Evolutionary conservation across 306 rosid genomes (phyloP).

Genomic region (Castanopsis chinensis): DNA sequence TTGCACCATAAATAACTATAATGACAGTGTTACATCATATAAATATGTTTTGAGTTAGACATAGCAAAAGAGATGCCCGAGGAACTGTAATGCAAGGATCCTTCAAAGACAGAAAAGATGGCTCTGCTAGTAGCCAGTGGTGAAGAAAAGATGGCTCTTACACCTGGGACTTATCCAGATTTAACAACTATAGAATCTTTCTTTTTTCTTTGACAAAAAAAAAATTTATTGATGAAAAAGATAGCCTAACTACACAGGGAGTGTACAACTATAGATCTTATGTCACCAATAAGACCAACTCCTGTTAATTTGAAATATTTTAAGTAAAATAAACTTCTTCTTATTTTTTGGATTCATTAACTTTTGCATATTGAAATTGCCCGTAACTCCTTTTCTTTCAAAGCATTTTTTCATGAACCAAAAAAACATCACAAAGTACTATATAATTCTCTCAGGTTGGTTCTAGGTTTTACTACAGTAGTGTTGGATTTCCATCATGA

Average conservation of each 20-base stretch:
- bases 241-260: too few species aligned
- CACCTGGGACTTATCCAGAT: too few species aligned
- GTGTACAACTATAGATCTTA: too few species aligned
- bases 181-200: too few species aligned
- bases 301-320: background rate
- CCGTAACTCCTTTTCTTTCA: background rate
- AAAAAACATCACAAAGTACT: background rate
- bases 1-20: background rate
- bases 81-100: constrained; percentile 3
- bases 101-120: background rate
- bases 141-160: constrained; percentile 4
- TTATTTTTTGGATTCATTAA: background rate
- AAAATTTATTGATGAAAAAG: too few species aligned
- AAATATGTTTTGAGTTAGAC: background rate
- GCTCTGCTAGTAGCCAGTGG: background rate
- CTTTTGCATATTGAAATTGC: background rate
- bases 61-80: constrained; percentile 2
- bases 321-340: background rate
- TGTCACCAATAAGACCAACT: too few species aligned
- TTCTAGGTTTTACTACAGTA: background rate
- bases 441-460: background rate
- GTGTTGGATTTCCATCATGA: too few species aligned
- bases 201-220: too few species aligned
- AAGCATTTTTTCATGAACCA: background rate
- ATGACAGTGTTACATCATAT: background rate